Evolutionary conservation across 495 filamentous ascomycete genomes (phyloP).

Genomic region (Letharia lupina): DNA sequence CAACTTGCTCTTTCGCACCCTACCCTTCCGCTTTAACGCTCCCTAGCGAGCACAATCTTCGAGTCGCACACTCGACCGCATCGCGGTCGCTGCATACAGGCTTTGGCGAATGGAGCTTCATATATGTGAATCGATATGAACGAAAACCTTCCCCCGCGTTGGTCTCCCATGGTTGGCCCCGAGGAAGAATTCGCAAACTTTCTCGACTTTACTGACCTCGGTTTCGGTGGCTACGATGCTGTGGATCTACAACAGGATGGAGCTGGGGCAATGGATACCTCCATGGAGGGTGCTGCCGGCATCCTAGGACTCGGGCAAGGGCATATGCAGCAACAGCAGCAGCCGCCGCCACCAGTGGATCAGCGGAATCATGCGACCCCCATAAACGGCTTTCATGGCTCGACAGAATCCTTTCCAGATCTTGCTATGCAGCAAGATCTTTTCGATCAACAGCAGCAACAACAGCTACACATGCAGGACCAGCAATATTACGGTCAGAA

Average conservation of each 20-base stretch:
- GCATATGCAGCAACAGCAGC: conserved; percentile 27
- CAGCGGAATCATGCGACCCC: conserved; percentile 27
- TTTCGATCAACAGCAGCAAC: conserved; percentile 26
- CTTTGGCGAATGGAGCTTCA: conserved; percentile 20
- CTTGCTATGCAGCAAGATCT: conserved; percentile 22
- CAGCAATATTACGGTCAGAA: conserved; percentile 47
- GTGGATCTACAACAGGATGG: conserved; percentile 25
- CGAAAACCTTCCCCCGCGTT: conserved; percentile 16
- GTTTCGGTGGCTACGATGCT: conserved; percentile 41
- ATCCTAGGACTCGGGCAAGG: conserved; percentile 18
- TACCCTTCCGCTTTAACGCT: not conserved
- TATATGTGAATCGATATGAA: conserved; percentile 20
- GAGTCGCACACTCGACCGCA: conserved; percentile 3
- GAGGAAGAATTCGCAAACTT: conserved; percentile 49
- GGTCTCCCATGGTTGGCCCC: conserved; percentile 25
- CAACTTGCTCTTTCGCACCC: not conserved
- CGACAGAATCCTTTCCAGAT: conserved; percentile 23
- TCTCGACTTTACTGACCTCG: conserved; percentile 43
- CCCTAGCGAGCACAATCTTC: not conserved
- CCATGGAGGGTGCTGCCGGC: conserved; percentile 13
- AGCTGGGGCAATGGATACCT: conserved; percentile 18
- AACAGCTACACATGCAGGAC: conserved; percentile 39
- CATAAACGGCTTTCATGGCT: conserved; percentile 36
- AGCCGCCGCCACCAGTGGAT: conserved; percentile 26
- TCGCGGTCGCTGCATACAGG: not conserved